Conservation (phyloP, 768 basidiomycete species). For the Xanthoconium purpureum region DNA sequence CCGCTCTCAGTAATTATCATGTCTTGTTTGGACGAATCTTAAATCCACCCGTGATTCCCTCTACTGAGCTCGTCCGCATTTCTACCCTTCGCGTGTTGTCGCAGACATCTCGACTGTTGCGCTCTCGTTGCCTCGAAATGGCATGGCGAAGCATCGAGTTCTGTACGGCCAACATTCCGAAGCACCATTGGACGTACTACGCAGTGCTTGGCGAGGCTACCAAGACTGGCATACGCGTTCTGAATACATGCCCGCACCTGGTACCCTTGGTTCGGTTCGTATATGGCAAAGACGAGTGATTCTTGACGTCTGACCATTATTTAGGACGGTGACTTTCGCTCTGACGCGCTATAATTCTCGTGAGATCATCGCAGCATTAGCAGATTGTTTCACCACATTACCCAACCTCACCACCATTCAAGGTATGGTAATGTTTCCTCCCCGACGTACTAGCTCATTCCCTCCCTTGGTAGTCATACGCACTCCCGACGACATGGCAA, state of each 20-base stretch:
- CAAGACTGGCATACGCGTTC: not conserved
- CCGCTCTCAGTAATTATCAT: too few species aligned
- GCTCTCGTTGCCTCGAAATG: not conserved
- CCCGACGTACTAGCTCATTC: not conserved
- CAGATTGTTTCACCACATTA: not conserved
- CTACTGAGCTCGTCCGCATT: not conserved
- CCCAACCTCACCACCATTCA: slow-evolving; percentile 12
- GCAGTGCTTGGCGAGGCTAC: not conserved
- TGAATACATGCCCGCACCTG: slow-evolving; percentile 4
- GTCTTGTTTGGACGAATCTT: too few species aligned
- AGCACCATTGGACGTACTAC: not conserved
- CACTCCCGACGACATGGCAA: not conserved
- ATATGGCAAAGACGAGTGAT: not conserved
- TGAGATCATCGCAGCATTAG: slow-evolving; percentile 9
- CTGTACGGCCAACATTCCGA: not conserved
- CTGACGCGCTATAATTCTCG: not conserved
- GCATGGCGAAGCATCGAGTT: slow-evolving; percentile 9
- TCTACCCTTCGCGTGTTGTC: slow-evolving; percentile 6
- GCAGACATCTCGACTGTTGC: slow-evolving; percentile 3
- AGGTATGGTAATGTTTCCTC: not conserved
- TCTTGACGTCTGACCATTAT: not conserved
- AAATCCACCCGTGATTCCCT: too few species aligned
- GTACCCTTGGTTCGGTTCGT: slow-evolving; percentile 3
- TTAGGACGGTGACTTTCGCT: slow-evolving; percentile 1
- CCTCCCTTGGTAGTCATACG: slow-evolving; percentile 1